Base-by-base conservation (phyloP, 2,329 filamentous ascomycete genomes). In the Proliferodiscus dingleyae region DNA sequence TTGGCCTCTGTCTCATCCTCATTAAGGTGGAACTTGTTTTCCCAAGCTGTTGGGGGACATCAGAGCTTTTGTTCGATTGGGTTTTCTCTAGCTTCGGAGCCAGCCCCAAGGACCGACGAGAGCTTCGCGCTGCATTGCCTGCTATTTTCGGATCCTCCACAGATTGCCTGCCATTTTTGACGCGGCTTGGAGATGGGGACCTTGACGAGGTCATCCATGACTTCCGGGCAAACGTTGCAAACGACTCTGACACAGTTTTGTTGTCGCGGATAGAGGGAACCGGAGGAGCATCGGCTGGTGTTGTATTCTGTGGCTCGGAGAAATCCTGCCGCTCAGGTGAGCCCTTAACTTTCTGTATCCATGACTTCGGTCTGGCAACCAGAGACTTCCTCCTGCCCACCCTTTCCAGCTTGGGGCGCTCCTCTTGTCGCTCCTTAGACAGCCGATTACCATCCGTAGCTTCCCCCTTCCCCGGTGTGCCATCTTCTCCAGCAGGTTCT, bases 181-280 rank as follows among this genome's bases (percentile, higher is more conserved):
- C 32, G 38, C 53, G 52, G 37, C 62, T 64, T 3, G 71, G 71
- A 16, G 72, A 73, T 6, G 71, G 68, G 3, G 72, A 71, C 49
- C 71, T 66, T 21, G 70, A 72, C 4, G 64, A 61, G 8, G 66
- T 66, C 34, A 66, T 66, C 73, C 73, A 77, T 44, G 72, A 71
- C 59, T 72, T 75, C 38, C 72, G 68, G 26, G 72, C 71, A 43
- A 78, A 64, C 37, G 64, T 72, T 38, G 69, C 70, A 52, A 77
- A 65, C 19, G 73, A 69, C 24, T 68, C 71, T n/a, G 73, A 71
- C 51, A 75, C 68, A 9, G 65, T 57, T 59, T 71, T 72, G 43
- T 41, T 57, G n/a, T 63, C 61, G 15, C 55, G 51, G 39, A 60
- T 56, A 41, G 46, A 53, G 49, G 54, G 57, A 23, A 61, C 53